Evolutionary conservation across 306 rosid species (phyloP).

Genomic region (Ammopiptanthus mongolicus): DNA sequence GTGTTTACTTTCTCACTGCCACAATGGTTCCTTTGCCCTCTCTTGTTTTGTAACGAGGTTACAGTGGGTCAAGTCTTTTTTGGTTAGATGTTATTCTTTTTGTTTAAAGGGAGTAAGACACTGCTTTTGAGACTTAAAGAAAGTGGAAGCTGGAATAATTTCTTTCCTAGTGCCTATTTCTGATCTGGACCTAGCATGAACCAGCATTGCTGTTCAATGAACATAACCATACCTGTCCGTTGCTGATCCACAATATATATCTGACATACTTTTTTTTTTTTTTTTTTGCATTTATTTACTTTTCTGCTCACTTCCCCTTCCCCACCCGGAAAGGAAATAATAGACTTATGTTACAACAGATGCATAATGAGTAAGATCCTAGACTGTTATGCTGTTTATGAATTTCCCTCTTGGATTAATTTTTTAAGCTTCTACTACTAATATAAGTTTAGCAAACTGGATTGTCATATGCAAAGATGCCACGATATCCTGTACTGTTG

Average conservation of each 20-base stretch:
- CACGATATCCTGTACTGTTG: not conserved
- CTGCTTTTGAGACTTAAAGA: not conserved
- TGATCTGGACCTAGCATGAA: no score
- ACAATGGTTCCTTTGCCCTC: not conserved
- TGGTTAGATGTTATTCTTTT: not conserved
- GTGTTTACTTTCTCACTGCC: constrained; percentile 4
- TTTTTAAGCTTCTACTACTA: not conserved
- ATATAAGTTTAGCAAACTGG: not conserved
- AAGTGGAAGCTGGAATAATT: not conserved
- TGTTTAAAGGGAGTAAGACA: not conserved
- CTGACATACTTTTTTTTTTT: no score
- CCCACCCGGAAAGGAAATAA: not conserved
- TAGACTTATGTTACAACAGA: not conserved
- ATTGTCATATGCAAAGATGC: not conserved
- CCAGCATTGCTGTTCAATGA: no score
- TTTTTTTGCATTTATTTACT: no score
- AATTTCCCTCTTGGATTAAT: not conserved
- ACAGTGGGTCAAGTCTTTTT: not conserved
- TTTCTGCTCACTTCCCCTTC: no score
- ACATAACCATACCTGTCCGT: no score
- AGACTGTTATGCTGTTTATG: not conserved
- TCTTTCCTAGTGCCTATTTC: not conserved
- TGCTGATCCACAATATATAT: no score
- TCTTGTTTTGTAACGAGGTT: not conserved
- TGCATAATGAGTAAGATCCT: not conserved